phyloP scores from a whole-genome alignment of 768 basidiomycete species.

The Leccinum disarticulatum region DNA sequence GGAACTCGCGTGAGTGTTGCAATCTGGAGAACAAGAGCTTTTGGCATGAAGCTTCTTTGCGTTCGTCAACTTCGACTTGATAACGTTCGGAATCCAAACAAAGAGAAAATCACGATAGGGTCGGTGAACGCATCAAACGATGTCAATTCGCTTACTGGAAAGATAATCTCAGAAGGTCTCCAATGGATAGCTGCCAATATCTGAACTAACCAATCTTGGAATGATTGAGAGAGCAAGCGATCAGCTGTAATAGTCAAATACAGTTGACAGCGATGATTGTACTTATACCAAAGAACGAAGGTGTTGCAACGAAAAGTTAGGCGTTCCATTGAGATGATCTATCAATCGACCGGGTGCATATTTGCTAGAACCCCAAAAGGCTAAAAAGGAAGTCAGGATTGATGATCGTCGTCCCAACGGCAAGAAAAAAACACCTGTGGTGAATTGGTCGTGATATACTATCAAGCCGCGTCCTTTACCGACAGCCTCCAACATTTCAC shows the following conservation, averaged over 20 bases:
- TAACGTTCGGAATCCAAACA: too few species aligned
- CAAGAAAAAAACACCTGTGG: constrained; percentile 42
- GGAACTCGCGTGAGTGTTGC: too few species aligned
- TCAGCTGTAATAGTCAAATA: not conserved
- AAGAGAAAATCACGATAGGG: constrained; percentile 48
- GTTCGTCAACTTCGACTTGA: constrained; percentile 60
- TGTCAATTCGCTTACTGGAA: constrained; percentile 3
- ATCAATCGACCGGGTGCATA: constrained; percentile 96
- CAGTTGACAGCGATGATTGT: not conserved
- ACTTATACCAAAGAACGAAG: constrained; percentile 86
- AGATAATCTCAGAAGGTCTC: constrained; percentile 21
- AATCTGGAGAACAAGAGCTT: too few species aligned
- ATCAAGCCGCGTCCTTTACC: constrained; percentile 83
- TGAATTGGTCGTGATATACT: constrained; percentile 40
- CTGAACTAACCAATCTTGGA: constrained; percentile 91
- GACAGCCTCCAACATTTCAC: constrained; percentile 86
- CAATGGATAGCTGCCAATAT: constrained; percentile 74
- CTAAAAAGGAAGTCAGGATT: constrained; percentile 35
- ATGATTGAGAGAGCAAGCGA: constrained; percentile 87
- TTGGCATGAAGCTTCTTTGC: too few species aligned
- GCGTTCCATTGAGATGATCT: constrained; percentile 87
- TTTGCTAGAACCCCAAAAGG: constrained; percentile 84
- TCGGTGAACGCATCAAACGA: constrained; percentile 6
- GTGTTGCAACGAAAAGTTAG: constrained; percentile 90
- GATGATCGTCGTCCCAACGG: not conserved